phyloP scores from a whole-genome alignment of 345 rosid genomes.

The Brassica rapa region DNA sequence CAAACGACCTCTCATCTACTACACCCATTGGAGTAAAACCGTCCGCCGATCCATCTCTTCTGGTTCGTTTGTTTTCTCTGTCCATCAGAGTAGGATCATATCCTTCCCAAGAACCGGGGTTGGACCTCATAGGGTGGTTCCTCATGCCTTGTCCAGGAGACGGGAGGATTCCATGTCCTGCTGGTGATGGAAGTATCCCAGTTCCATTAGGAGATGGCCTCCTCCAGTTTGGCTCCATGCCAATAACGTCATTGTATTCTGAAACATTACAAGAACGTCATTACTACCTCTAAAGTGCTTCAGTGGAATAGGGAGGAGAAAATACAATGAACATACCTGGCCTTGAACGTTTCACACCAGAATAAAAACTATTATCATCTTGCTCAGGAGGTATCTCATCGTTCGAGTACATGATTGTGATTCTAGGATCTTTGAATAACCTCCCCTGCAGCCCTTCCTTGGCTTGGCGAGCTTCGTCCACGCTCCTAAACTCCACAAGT shows the following conservation, averaged over 20 bases:
- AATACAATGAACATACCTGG: conserved; percentile 46
- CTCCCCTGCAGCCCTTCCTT: conserved; percentile 95
- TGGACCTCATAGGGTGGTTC: conserved; percentile 53
- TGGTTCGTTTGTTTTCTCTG: conserved; percentile 70
- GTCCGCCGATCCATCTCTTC: conserved; percentile 61
- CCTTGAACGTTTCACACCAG: conserved; percentile 64
- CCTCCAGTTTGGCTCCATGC: conserved; percentile 62
- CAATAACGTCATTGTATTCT: conserved; percentile 57
- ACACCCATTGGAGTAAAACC: conserved; percentile 46
- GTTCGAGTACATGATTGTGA: conserved; percentile 82
- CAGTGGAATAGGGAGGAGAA: too few species aligned
- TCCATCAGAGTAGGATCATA: conserved; percentile 62
- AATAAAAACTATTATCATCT: conserved; percentile 55
- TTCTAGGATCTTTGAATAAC: conserved; percentile 84
- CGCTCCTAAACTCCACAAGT: conserved; percentile 93
- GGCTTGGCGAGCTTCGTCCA: conserved; percentile 92
- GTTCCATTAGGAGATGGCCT: conserved; percentile 66
- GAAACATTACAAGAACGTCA: conserved; percentile 56
- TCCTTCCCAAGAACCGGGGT: conserved; percentile 75
- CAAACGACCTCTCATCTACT: conserved; percentile 49
- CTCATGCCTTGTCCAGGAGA: conserved; percentile 56
- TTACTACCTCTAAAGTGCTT: conserved; percentile 37
- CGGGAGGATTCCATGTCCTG: conserved; percentile 58
- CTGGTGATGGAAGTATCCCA: conserved; percentile 63
- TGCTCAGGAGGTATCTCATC: conserved; percentile 73